phyloP scores from a whole-genome alignment of 805 yeast genomes.

The Saccharomycopsis guyanensis region DNA sequence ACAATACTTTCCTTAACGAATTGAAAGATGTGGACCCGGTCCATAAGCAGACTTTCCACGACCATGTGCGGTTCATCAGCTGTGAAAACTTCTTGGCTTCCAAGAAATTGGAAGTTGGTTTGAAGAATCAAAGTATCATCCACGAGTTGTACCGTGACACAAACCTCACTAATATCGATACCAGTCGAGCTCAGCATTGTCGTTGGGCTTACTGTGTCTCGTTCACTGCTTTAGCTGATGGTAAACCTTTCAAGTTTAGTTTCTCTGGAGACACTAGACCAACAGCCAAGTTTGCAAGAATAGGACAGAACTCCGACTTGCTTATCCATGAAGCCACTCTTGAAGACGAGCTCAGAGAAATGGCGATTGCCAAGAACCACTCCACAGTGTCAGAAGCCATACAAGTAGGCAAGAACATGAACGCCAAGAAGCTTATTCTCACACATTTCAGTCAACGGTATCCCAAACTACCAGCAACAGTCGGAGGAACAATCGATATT shows the following conservation, averaged over 20 bases:
- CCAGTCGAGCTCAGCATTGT: constrained; percentile 82
- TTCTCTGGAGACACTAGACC: constrained; percentile 97
- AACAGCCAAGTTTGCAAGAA: constrained; percentile 43
- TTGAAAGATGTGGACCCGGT: constrained; percentile 46
- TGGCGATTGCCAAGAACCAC: constrained; percentile 77
- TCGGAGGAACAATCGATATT: constrained; percentile 28
- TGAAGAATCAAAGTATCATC: neutral
- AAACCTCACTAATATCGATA: constrained; percentile 37
- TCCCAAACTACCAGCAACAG: constrained; percentile 39
- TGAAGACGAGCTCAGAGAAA: constrained; percentile 67
- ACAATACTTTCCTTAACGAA: constrained; percentile 57
- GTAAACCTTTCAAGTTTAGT: constrained; percentile 54
- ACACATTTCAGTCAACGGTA: constrained; percentile 95
- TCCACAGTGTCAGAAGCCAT: constrained; percentile 87
- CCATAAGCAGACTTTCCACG: constrained; percentile 24
- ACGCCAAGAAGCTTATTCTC: constrained; percentile 58
- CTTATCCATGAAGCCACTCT: constrained; percentile 91
- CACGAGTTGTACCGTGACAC: constrained; percentile 34
- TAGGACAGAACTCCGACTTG: constrained; percentile 63
- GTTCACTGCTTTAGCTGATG: constrained; percentile 27
- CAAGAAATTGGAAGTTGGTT: constrained; percentile 19
- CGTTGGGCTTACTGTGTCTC: constrained; percentile 68
- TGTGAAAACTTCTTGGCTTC: constrained; percentile 50
- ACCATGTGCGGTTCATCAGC: constrained; percentile 44
- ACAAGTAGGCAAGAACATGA: constrained; percentile 60